These are phyloP conservation scores for Marvania coccoides DNA, from an alignment of 139 green algal genomes.

Conservation along the genomic window DNA sequence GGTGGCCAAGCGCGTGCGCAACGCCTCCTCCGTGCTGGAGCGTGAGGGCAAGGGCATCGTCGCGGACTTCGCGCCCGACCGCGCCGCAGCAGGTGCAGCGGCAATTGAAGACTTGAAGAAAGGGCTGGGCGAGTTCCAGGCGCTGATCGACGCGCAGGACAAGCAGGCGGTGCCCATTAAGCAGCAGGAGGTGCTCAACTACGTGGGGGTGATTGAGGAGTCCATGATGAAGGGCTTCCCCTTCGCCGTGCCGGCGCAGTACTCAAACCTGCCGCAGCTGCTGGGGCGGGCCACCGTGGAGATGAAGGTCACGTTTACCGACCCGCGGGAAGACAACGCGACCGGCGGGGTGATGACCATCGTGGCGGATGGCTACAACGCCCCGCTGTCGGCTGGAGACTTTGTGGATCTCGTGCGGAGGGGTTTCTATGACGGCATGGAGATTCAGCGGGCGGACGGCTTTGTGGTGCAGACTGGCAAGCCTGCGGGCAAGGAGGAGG, in stretches of 20 bases:
- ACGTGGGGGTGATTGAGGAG: constrained; percentile 82
- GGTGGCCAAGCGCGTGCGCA: constrained; percentile 47
- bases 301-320: constrained; percentile 68
- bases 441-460: constrained; percentile 92
- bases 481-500: constrained; percentile 53
- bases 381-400: constrained; percentile 82
- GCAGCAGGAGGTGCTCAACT: constrained; percentile 77
- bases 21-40: constrained; percentile 42
- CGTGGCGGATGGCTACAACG: constrained; percentile 96
- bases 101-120: constrained; percentile 29
- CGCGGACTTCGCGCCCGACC: constrained; percentile 60
- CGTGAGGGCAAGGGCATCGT: constrained; percentile 49
- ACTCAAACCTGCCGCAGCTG: constrained; percentile 79
- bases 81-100: constrained; percentile 48
- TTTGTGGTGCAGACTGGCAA: constrained; percentile 98
- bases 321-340: constrained; percentile 52
- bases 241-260: constrained; percentile 84
- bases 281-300: constrained; percentile 90
- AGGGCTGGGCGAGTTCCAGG: constrained; percentile 61
- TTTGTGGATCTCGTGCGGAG: constrained; percentile 90
- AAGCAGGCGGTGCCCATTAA: constrained; percentile 72
- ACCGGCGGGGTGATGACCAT: constrained; percentile 45
- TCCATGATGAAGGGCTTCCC: constrained; percentile 91
- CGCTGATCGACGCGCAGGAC: constrained; percentile 64
- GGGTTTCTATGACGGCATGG: constrained; percentile 93